Base-by-base conservation (phyloP, 108 stramenopile species). In the Mediolabrus comicus region DNA sequence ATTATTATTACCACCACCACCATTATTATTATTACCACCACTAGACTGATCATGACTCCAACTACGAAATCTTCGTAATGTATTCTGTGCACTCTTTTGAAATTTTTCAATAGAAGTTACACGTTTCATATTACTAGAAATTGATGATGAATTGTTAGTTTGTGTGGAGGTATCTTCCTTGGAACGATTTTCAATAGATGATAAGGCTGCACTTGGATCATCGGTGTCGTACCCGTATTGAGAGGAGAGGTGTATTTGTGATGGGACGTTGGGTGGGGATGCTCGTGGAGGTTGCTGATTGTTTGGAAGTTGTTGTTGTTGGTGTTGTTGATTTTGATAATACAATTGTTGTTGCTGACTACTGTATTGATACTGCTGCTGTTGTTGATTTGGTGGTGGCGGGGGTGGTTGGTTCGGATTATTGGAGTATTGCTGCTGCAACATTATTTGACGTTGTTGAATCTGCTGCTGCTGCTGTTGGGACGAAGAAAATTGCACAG, bases 1-100 rank as follows among this genome's bases (percentile, higher is more conserved):
- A 43, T 2, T 12, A 43, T 10, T 38, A 38, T 10, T 3, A 3
- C 19, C 41, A 6, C 38, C 38, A 39, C 38, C 38, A 11, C 41
- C 41, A 17, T 3, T 19, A 43, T 2, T 12, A 43, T 10, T 38
- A 38, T 10, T 3, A 3, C 19, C 41, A 6, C 38, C 38, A 39
- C 38, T n/a, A 11, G n/a, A n/a, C n/a, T n/a, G n/a, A n/a, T 17
- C 41, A 32, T 71, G 62, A 22, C 69, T 71, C 77, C 77, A 78
- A 17, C 69, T 66, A 25, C 77, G 77, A 26, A 78, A 78, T 43
- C 70, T 33, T 30, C 69, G 64, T 13, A 43, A 17, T 19, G 41
- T 43, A 43, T 43, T 43, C 41, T 43, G 41, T 17, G 41, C 41
- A 43, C 41, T 43, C 16, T 43, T 43, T 43, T 43, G 41, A 43